Evolutionary conservation across 768 basidiomycete species (phyloP).

Genomic region (Amanita thiersii): DNA sequence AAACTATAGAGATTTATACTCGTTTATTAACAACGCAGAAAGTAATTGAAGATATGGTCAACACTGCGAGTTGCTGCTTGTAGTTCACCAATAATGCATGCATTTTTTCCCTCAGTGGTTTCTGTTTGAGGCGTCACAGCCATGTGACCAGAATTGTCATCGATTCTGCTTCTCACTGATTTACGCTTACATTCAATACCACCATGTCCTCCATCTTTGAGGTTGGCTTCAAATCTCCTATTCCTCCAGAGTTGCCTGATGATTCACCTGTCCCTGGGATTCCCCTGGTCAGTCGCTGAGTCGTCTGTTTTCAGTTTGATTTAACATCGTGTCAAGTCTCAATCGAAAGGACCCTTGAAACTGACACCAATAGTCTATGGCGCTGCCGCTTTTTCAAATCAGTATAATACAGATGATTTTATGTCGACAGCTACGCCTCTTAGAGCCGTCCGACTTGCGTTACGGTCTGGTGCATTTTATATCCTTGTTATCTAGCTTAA

Average conservation of each 20-base stretch:
- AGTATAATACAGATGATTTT: conserved; percentile 58
- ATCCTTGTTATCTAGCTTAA: conserved; percentile 9
- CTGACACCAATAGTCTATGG: conserved; percentile 58
- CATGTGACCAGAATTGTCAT: background rate
- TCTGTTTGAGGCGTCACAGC: conserved; percentile 2
- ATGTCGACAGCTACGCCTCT: conserved; percentile 49
- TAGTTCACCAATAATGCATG: background rate
- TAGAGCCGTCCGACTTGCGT: conserved; percentile 63
- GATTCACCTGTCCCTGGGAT: conserved; percentile 29
- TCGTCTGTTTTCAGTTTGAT: background rate
- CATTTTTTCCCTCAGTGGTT: background rate
- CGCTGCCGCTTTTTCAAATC: conserved; percentile 57
- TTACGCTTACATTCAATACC: background rate
- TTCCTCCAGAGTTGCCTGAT: conserved; percentile 22
- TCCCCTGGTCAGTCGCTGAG: conserved; percentile 27
- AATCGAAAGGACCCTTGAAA: conserved; percentile 24
- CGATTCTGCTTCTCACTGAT: background rate
- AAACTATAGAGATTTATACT: conserved; percentile 45
- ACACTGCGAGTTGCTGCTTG: background rate
- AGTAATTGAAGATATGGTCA: no score
- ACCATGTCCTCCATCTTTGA: conserved; percentile 3
- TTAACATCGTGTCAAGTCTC: conserved; percentile 16
- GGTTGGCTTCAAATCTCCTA: conserved; percentile 2
- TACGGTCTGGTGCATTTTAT: conserved; percentile 43
- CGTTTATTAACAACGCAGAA: background rate